Percentiles rank a stretch among this genome's conserved stretches.
These are phyloP conservation scores for Diplodia sapinea DNA, from an alignment of 2,329 filamentous ascomycete genomes.

Conservation along the genomic window DNA sequence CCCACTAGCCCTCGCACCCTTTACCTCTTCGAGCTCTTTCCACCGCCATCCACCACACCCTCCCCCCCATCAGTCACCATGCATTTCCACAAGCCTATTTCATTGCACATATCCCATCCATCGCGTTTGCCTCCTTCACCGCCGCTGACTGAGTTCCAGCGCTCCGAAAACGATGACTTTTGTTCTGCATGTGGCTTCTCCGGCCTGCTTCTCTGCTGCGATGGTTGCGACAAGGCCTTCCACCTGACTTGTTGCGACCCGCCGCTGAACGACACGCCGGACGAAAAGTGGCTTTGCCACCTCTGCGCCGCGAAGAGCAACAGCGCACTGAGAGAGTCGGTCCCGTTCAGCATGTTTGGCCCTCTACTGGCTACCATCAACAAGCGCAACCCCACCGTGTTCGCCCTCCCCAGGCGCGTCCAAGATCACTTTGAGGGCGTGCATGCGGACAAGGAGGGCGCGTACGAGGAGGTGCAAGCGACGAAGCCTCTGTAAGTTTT, in stretches of 20 bases:
- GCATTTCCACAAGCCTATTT: slow-evolving; percentile 39
- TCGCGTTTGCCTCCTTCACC: slow-evolving; percentile 39
- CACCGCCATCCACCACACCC: slow-evolving; percentile 31
- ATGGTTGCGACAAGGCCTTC: slow-evolving; percentile 87
- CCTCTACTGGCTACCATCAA: slow-evolving; percentile 69
- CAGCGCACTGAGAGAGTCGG: slow-evolving; percentile 54
- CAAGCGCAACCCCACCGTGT: slow-evolving; percentile 72
- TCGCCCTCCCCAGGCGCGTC: slow-evolving; percentile 70
- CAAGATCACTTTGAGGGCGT: slow-evolving; percentile 82
- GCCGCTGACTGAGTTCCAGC: slow-evolving; percentile 50
- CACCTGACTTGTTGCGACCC: slow-evolving; percentile 90
- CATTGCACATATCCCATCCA: slow-evolving; percentile 21
- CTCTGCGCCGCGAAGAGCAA: slow-evolving; percentile 61
- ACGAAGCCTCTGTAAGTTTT: slow-evolving; percentile 34
- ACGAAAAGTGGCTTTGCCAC: slow-evolving; percentile 76
- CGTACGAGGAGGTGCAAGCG: slow-evolving; percentile 70
- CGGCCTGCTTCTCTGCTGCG: slow-evolving; percentile 89
- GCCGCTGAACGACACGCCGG: slow-evolving; percentile 58
- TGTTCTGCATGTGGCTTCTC: slow-evolving; percentile 85
- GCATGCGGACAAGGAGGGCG: slow-evolving; percentile 74
- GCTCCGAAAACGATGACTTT: slow-evolving; percentile 78
- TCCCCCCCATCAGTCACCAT: slow-evolving; percentile 43
- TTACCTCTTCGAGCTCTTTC: slow-evolving; percentile 38
- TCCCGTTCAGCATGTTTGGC: slow-evolving; percentile 58
- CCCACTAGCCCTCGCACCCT: slow-evolving; percentile 45